These are phyloP conservation scores for Xylaria sp. DNA, from an alignment of 2,329 filamentous ascomycete genomes.

Conservation along the genomic window DNA sequence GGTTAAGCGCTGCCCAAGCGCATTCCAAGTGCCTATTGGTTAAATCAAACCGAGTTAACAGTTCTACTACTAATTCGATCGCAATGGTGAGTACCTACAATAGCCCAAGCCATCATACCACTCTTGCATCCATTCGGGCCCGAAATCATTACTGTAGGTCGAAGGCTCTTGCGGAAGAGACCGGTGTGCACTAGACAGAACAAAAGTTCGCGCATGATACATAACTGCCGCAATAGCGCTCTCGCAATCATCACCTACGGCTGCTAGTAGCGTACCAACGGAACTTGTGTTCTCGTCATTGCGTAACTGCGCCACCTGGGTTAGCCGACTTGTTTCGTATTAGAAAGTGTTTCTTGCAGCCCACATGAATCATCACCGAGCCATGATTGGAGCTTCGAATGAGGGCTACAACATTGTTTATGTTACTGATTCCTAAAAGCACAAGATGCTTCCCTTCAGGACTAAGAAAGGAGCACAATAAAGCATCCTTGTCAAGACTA, in stretches of 20 bases:
- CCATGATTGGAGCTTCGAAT: constrained; percentile 74
- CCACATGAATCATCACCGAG: constrained; percentile 73
- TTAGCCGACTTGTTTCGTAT: constrained; percentile 27
- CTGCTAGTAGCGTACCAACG: constrained; percentile 72
- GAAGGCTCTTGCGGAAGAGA: constrained; percentile 60
- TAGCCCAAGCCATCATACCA: constrained; percentile 96
- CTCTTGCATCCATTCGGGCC: constrained; percentile 77
- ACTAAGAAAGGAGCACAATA: constrained; percentile 82
- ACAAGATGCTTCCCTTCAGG: constrained; percentile 78
- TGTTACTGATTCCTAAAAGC: constrained; percentile 79
- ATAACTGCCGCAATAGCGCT: constrained; percentile 81
- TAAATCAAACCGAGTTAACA: constrained; percentile 21
- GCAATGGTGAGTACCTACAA: constrained; percentile 61
- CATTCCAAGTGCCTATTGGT: constrained; percentile 84
- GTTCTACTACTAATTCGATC: neutral
- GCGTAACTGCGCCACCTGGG: constrained; percentile 56
- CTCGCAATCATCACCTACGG: constrained; percentile 78
- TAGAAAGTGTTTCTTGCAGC: constrained; percentile 42
- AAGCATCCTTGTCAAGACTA: constrained; percentile 77
- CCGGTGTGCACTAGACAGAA: constrained; percentile 54
- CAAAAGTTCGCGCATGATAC: constrained; percentile 82
- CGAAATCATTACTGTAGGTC: constrained; percentile 60
- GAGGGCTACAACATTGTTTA: constrained; percentile 75
- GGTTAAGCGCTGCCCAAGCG: constrained; percentile 83
- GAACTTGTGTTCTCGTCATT: constrained; percentile 73